A percentile compares a stretch with the other conserved stretches of the same genome.
Conservation (phyloP, 768 basidiomycete genomes). For the Nidularia sp. region DNA sequence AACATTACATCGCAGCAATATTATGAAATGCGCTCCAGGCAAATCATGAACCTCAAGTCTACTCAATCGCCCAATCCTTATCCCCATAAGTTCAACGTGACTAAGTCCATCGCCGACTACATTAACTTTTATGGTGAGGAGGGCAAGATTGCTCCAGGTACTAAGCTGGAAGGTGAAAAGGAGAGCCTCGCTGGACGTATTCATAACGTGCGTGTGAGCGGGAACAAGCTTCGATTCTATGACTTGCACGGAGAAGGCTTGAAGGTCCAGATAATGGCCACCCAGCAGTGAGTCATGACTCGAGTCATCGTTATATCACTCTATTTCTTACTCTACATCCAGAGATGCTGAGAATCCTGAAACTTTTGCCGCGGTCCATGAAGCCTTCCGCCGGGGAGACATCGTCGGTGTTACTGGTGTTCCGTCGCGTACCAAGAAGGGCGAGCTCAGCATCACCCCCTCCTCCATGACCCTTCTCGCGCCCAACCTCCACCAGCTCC, state of each 20-base stretch:
- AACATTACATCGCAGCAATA: slow-evolving; percentile 71
- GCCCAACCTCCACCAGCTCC: slow-evolving; percentile 94
- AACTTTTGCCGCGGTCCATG: slow-evolving; percentile 68
- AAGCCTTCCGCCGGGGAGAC: slow-evolving; percentile 91
- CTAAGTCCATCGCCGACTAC: slow-evolving; percentile 69
- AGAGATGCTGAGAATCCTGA: slow-evolving; percentile 66
- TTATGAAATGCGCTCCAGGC: slow-evolving; percentile 87
- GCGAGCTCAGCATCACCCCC: slow-evolving; percentile 89
- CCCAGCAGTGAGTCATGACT: slow-evolving; percentile 56
- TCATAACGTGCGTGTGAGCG: slow-evolving; percentile 81
- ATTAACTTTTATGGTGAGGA: slow-evolving; percentile 71
- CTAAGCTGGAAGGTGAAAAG: slow-evolving; percentile 51
- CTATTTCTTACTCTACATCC: background rate
- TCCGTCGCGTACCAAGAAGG: slow-evolving; percentile 91
- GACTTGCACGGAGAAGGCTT: slow-evolving; percentile 89
- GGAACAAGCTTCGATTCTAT: slow-evolving; percentile 88
- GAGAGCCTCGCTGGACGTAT: slow-evolving; percentile 87
- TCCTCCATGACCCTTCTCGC: slow-evolving; percentile 82
- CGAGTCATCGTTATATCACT: background rate
- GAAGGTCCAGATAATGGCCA: slow-evolving; percentile 96
- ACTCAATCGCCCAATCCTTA: slow-evolving; percentile 90
- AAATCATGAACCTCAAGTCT: slow-evolving; percentile 81
- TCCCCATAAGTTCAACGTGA: slow-evolving; percentile 98
- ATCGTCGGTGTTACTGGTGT: slow-evolving; percentile 89
- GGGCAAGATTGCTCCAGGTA: slow-evolving; percentile 64